Conservation (phyloP, 768 basidiomycete species). For the Hemileccinum rubropunctum region DNA sequence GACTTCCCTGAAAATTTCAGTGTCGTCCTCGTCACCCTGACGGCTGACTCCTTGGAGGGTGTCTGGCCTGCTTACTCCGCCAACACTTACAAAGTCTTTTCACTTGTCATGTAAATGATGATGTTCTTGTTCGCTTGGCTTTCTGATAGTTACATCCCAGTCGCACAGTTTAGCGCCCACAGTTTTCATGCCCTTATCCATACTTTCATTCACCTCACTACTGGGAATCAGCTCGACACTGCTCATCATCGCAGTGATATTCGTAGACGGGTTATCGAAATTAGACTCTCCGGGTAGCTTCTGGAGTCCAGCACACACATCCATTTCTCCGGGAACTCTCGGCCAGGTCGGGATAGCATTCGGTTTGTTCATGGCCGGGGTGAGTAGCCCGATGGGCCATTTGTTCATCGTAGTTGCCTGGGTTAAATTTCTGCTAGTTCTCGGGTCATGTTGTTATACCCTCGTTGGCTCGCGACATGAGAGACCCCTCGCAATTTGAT, state of each 20-base stretch:
- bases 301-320: constrained; percentile 71
- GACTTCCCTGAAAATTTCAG: constrained; percentile 33
- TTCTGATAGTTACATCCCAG: constrained; percentile 1
- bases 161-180: constrained; percentile 73
- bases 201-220: constrained; percentile 87
- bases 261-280: constrained; percentile 81
- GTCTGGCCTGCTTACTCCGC: constrained; percentile 67
- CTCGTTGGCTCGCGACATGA: constrained; percentile 87
- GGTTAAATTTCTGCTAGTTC: constrained; percentile 46
- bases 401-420: not conserved
- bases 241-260: constrained; percentile 69
- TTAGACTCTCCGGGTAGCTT: constrained; percentile 74
- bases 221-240: constrained; percentile 80
- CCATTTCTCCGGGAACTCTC: constrained; percentile 48
- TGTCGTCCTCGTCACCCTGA: constrained; percentile 85
- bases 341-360: constrained; percentile 73
- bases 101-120: constrained; percentile 60
- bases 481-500: constrained; percentile 75
- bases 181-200: constrained; percentile 78
- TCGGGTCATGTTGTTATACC: constrained; percentile 93
- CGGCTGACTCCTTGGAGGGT: constrained; percentile 80
- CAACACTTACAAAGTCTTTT: constrained; percentile 72
- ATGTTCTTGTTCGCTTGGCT: not conserved
- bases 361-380: constrained; percentile 91
- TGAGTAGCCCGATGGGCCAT: constrained; percentile 38